Evolutionary conservation across 495 filamentous ascomycete species (phyloP), one percentile per base, ranked within the genome.

Genomic region (Tuber brumale): DNA sequence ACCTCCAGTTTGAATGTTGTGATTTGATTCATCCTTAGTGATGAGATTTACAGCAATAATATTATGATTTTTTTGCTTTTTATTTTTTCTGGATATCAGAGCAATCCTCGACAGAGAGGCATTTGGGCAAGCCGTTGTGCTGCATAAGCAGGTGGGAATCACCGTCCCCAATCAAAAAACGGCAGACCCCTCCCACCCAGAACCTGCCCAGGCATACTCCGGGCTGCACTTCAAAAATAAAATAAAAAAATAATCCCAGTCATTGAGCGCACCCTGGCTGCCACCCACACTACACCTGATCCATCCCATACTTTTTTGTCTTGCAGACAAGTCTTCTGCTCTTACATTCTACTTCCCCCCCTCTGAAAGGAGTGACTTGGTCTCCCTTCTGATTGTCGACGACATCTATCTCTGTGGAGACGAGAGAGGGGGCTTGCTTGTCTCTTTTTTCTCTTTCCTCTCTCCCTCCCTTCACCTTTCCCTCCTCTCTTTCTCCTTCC

Each of bases 391-490:
- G 51, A n/a, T 16, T n/a, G n/a, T 61, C n/a, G 51, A 61, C 48
- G 51, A 61, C 51, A 27, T 61, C n/a, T 27, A 57, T 57, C 48
- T 57, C 21, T 61, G n/a, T 31, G n/a, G 51, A 61, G 51, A 14
- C 48, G 51, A 14, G 51, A 61, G 51, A 61, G 51, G 51, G 51
- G 51, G 51, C 51, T 61, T 61, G 51, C 51, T 61, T 61, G 51
- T 61, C n/a, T 27, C 51, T 61, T 27, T 48, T 31, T 4, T 31
- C 51, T 61, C 23, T 31, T 27, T 61, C 23, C 12, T 61, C 51
- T 27, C 23, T 31, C 78, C 81, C 81, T 80, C 82, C 83, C 83
- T 75, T 75, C 84, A 76, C 76, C 75, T 78, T 72, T 72, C 77
- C 66, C 48, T 72, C 79, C 70, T 77, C 76, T 77, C 83, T 78